These are phyloP conservation scores for Yamadazyma pseudoaaseri DNA, from an alignment of 1,139 yeast species.

Conservation along the genomic window DNA sequence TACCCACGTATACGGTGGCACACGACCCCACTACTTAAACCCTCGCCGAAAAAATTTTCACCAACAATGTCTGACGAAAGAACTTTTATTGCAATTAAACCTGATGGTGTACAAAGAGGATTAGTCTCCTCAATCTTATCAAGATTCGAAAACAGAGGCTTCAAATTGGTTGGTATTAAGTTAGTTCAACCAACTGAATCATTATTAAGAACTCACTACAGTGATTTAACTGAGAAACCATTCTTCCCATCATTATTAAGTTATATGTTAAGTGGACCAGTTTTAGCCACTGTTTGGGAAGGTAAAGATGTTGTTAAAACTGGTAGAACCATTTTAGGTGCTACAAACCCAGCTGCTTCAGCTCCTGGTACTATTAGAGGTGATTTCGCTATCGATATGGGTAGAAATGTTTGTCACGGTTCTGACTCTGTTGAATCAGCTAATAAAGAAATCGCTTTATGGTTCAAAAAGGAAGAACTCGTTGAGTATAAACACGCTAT, in stretches of 20 bases:
- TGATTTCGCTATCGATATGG: slow-evolving; percentile 93
- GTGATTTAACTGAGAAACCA: slow-evolving; percentile 92
- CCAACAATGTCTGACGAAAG: slow-evolving; percentile 65
- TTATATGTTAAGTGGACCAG: slow-evolving; percentile 98
- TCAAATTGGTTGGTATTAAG: slow-evolving; percentile 95
- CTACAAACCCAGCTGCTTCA: slow-evolving; percentile 96
- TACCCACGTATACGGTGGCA: no score
- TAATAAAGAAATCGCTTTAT: slow-evolving; percentile 88
- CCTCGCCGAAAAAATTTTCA: slow-evolving; percentile 10
- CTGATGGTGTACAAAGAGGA: slow-evolving; percentile 99
- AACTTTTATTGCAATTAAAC: slow-evolving; percentile 98
- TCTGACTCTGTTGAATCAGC: slow-evolving; percentile 99
- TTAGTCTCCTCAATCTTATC: slow-evolving; percentile 84
- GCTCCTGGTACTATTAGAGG: slow-evolving; percentile 99
- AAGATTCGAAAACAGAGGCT: slow-evolving; percentile 97
- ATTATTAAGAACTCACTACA: slow-evolving; percentile 90
- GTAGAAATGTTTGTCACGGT: slow-evolving; percentile 99
- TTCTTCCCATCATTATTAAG: slow-evolving; percentile 94
- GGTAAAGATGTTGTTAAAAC: slow-evolving; percentile 99
- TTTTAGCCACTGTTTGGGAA: slow-evolving; percentile 99
- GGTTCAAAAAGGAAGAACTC: slow-evolving; percentile 99
- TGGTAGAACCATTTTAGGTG: slow-evolving; percentile 97
- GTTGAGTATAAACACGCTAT: slow-evolving; percentile 86
- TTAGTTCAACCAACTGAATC: slow-evolving; percentile 83
- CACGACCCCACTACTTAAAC: no score